These are phyloP conservation scores for Fusarium nematophilum DNA, from an alignment of 2,329 filamentous ascomycete species.

Conservation along the genomic window DNA sequence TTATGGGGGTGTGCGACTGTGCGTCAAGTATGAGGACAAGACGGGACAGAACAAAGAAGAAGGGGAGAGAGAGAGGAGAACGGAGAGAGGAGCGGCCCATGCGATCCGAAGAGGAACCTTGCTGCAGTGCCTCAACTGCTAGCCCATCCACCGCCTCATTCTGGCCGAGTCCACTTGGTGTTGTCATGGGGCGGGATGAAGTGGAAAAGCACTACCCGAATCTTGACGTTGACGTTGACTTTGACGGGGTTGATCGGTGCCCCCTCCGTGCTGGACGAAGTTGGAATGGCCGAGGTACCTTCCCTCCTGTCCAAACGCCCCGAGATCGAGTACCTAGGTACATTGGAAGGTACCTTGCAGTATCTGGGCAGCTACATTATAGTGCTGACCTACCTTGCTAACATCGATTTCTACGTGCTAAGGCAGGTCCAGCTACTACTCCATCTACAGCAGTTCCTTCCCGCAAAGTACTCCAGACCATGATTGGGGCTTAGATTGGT, in stretches of 20 bases:
- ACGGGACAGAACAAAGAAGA: conserved; percentile 14
- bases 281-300: conserved; percentile 13
- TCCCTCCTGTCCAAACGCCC: background rate
- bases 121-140: conserved; percentile 1
- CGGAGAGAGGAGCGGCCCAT: conserved; percentile 13
- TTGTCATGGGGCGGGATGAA: conserved; percentile 19
- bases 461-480: conserved; percentile 25
- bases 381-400: conserved; percentile 27
- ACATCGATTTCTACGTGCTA: conserved; percentile 33
- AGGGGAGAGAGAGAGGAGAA: too few species aligned
- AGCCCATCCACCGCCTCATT: conserved; percentile 3
- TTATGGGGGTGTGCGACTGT: conserved; percentile 30
- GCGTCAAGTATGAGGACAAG: conserved; percentile 23
- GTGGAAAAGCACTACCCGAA: conserved; percentile 29
- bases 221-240: conserved; percentile 8
- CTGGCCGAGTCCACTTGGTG: conserved; percentile 4
- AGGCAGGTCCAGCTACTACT: conserved; percentile 35
- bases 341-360: conserved; percentile 37
- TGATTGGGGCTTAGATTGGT: conserved; percentile 23
- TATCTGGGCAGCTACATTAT: conserved; percentile 21
- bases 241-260: too few species aligned
- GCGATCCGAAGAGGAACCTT: conserved; percentile 10
- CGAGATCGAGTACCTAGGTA: conserved; percentile 8
- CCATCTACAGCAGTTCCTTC: conserved; percentile 32
- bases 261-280: too few species aligned